A percentile compares a stretch with the other conserved stretches of the same genome.
Conservation (phyloP, 345 rosid species). For the Citrus australasica region DNA sequence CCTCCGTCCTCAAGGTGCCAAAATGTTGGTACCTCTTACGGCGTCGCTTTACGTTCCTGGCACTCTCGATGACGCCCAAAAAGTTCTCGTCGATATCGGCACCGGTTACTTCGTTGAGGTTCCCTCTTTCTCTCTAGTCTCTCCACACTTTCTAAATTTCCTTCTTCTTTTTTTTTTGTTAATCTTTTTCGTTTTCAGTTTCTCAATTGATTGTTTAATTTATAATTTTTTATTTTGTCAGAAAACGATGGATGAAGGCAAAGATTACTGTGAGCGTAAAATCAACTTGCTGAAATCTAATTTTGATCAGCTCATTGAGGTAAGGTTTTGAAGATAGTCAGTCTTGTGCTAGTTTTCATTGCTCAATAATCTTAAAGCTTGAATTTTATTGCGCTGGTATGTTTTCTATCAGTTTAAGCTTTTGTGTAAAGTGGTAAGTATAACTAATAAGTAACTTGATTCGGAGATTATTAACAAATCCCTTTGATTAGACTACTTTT, state of each 20-base stretch:
- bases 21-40: constrained; percentile 88
- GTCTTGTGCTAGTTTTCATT: neutral
- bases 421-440: neutral
- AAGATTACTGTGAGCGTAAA: constrained; percentile 93
- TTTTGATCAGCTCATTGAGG: constrained; percentile 95
- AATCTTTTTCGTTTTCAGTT: no score
- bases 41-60: constrained; percentile 95
- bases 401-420: neutral
- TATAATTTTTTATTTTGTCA: constrained; percentile 18
- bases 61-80: constrained; percentile 71
- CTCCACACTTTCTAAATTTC: neutral
- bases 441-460: neutral
- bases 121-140: neutral
- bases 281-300: constrained; percentile 87
- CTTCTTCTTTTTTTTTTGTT: no score
- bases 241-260: constrained; percentile 93
- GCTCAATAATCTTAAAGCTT: neutral
- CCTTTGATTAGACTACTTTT: no score
- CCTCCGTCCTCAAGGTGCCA: constrained; percentile 72
- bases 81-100: constrained; percentile 88
- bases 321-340: constrained; percentile 15
- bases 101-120: constrained; percentile 99
- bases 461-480: neutral
- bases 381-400: neutral
- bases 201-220: no score